These are phyloP conservation scores for Kodamaea lidongshanica DNA, from an alignment of 805 yeast species.

Conservation along the genomic window DNA sequence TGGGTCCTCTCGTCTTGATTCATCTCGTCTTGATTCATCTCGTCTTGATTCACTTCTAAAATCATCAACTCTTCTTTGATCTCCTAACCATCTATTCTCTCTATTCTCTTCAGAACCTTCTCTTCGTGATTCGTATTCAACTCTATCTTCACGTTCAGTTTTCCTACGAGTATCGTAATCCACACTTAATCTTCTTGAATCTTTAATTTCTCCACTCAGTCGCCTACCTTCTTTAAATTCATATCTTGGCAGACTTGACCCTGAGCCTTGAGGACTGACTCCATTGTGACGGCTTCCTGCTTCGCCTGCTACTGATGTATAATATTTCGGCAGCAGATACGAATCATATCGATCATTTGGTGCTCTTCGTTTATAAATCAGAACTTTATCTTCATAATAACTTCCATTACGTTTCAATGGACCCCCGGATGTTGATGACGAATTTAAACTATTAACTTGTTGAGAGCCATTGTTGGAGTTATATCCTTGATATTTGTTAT, in stretches of 20 bases:
- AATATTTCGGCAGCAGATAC: constrained; percentile 13
- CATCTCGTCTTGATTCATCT: too few species aligned
- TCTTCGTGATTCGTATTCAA: too few species aligned
- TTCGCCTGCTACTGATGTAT: constrained; percentile 4
- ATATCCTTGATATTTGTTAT: constrained; percentile 10
- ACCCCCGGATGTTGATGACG: constrained; percentile 1
- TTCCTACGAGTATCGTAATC: too few species aligned
- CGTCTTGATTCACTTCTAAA: too few species aligned
- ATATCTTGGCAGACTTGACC: not conserved
- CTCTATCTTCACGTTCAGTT: too few species aligned
- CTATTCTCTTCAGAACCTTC: too few species aligned
- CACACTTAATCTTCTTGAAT: too few species aligned
- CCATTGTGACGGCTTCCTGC: constrained; percentile 1
- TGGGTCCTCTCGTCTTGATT: too few species aligned
- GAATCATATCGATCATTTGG: constrained; percentile 17
- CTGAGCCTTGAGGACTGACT: constrained; percentile 1
- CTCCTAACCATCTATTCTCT: too few species aligned
- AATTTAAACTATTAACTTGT: constrained; percentile 2
- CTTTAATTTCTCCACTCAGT: too few species aligned
- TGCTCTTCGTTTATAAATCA: constrained; percentile 12
- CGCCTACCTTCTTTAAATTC: not conserved
- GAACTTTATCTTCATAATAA: constrained; percentile 1
- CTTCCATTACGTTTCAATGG: not conserved
- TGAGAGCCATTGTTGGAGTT: constrained; percentile 2
- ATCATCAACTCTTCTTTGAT: too few species aligned